Conservation (phyloP, 768 basidiomycete genomes). For the Lyophyllum shimeji region DNA sequence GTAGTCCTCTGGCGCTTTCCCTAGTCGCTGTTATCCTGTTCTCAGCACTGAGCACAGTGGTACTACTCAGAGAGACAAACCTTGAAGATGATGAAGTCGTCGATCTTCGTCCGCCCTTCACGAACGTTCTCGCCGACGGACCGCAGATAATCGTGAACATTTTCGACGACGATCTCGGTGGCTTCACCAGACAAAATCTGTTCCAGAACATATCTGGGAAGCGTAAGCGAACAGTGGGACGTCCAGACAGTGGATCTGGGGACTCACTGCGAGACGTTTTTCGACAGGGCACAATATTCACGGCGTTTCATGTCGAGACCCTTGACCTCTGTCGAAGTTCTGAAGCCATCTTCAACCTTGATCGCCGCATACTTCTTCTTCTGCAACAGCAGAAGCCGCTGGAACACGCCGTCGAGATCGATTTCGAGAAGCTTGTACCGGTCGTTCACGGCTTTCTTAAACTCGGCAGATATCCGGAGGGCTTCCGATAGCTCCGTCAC, state of each 20-base stretch:
- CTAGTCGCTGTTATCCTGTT: conserved; percentile 64
- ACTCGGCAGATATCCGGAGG: conserved; percentile 83
- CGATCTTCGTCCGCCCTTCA: conserved; percentile 74
- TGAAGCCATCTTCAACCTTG: conserved; percentile 84
- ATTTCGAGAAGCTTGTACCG: conserved; percentile 95
- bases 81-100: conserved; percentile 95
- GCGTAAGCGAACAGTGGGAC: background rate
- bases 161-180: conserved; percentile 85
- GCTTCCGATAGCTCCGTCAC: conserved; percentile 87
- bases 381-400: conserved; percentile 87
- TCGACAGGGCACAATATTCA: conserved; percentile 92
- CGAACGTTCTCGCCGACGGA: conserved; percentile 78
- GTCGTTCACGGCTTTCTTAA: conserved; percentile 97
- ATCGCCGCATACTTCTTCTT: conserved; percentile 99
- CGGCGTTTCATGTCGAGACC: conserved; percentile 99
- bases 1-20: conserved; percentile 96
- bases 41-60: background rate
- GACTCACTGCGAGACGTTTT: conserved; percentile 87
- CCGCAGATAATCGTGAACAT: conserved; percentile 89
- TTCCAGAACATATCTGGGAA: conserved; percentile 79
- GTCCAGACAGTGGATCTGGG: background rate
- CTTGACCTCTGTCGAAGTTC: conserved; percentile 86
- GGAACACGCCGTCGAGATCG: conserved; percentile 92
- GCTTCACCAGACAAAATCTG: conserved; percentile 90
- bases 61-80: conserved; percentile 38